Conservation (phyloP, 2,329 filamentous ascomycete species). For the Fusarium cicatricum region DNA sequence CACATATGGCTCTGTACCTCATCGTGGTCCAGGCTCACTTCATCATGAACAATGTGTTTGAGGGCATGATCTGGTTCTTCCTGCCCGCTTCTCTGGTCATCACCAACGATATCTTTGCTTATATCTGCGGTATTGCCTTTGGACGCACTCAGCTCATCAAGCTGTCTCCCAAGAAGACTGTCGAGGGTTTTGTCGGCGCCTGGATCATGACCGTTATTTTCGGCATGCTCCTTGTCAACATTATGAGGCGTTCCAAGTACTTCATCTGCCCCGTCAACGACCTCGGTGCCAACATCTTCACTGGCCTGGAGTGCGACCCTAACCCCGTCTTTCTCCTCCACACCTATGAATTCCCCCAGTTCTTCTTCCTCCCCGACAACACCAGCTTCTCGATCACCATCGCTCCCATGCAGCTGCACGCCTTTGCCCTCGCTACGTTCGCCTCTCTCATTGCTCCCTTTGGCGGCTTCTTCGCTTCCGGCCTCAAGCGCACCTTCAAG, state of each 20-base stretch:
- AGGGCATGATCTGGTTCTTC: conserved; percentile 99
- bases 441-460: conserved; percentile 97
- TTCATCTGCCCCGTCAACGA: conserved; percentile 99
- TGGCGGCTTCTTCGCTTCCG: conserved; percentile 97
- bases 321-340: conserved; percentile 91
- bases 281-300: conserved; percentile 91
- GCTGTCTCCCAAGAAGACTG: conserved; percentile 98
- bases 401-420: conserved; percentile 92
- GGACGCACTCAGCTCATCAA: conserved; percentile 97
- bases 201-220: conserved; percentile 96
- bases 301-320: conserved; percentile 85
- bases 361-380: conserved; percentile 72
- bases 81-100: conserved; percentile 93
- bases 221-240: conserved; percentile 80
- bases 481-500: conserved; percentile 98
- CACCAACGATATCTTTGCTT: conserved; percentile 98
- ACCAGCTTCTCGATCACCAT: conserved; percentile 73
- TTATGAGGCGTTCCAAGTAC: conserved; percentile 91
- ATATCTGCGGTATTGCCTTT: conserved; percentile 96
- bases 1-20: conserved; percentile 97
- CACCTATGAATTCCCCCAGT: conserved; percentile 75
- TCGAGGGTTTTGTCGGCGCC: conserved; percentile 95
- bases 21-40: conserved; percentile 99
- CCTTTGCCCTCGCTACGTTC: conserved; percentile 88
- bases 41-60: conserved; percentile 99